Evolutionary conservation across 495 filamentous ascomycete species (phyloP), one percentile per base, ranked within the genome.

Genomic region (Pyronema omphalodes): DNA sequence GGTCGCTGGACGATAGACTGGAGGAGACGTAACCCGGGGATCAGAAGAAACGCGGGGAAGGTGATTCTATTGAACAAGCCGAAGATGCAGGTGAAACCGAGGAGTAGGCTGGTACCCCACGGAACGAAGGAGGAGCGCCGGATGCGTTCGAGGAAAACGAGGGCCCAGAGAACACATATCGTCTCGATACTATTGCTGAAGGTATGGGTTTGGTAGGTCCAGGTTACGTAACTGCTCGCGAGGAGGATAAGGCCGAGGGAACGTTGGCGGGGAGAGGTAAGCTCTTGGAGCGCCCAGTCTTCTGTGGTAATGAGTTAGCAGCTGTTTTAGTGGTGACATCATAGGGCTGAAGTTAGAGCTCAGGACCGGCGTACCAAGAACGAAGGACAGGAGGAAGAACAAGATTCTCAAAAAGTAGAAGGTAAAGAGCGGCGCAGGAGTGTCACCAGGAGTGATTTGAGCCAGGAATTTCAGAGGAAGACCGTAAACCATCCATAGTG

Each of bases 171-270:
- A 14, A 98, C 88, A 34, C 84, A 74, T 60, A 98, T 72, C 1
- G 91, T 95, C 70, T 98, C 91, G 60, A 95, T 77, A 50, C 87
- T 87, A 68, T 98, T 98, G 65, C 91, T 96, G 69, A 98, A 96
- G 36, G 93, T 96, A 71, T 98, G 91, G 41, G 85, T 93, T 71
- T 98, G 91, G 71, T 84, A 94, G 41, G 93, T 94, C 93, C 91
- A 96, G 46, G 91, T 96, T 59, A 95, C 89, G 69, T 96, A 98
- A 18, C 84, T 93, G 12, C 91, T 96, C 43, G 88, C 88, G 49
- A 94, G 80, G 47, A 96, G 70, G 34, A 88, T 71, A 39, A 91
- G 71, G 15, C 85, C 84, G 37, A 77, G 70, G 58, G 74, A 77
- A 53, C 86, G 77, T 60, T 87, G 78, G 51, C 79, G 76, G 56